These are phyloP conservation scores for Quercus lobata DNA, from an alignment of 331 rosid species.

Conservation along the genomic window DNA sequence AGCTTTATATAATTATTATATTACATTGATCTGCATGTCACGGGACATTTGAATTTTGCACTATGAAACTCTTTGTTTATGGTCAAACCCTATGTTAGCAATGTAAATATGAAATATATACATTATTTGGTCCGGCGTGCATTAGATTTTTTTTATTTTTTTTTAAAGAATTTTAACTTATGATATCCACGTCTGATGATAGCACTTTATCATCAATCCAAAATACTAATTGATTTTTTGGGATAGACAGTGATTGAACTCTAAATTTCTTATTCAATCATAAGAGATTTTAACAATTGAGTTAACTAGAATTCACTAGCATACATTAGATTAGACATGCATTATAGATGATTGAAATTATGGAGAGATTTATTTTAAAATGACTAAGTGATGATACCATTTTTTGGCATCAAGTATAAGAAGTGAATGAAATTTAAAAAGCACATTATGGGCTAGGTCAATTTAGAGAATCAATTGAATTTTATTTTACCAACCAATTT, in stretches of 20 bases:
- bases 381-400: not conserved
- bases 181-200: accelerated
- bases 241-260: accelerated
- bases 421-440: no score
- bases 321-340: not conserved
- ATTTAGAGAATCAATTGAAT: no score
- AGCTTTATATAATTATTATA: not conserved
- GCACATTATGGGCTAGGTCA: no score
- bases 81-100: slow-evolving; percentile 5
- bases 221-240: no score
- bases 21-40: slow-evolving; percentile 30
- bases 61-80: not conserved
- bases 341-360: not conserved
- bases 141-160: no score
- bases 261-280: accelerated
- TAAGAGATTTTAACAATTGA: no score
- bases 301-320: no score
- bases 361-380: not conserved
- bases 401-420: no score
- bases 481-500: no score
- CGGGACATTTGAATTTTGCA: slow-evolving; percentile 21
- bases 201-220: no score
- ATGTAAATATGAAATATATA: not conserved
- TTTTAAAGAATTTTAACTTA: no score
- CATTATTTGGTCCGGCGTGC: no score